phyloP scores from a whole-genome alignment of 768 basidiomycete genomes.

The Filobasidium floriforme region DNA sequence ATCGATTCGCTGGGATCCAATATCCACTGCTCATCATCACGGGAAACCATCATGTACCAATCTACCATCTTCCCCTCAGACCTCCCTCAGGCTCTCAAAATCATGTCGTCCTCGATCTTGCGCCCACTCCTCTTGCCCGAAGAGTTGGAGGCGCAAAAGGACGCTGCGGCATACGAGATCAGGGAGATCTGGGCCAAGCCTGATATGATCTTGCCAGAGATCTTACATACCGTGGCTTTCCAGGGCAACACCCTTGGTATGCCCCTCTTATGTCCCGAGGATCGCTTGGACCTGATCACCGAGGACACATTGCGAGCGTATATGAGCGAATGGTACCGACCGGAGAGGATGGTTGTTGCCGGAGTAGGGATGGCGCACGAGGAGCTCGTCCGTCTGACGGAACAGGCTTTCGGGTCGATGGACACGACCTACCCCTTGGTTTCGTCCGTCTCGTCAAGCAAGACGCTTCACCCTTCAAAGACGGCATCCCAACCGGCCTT shows the following conservation, averaged over 20 bases:
- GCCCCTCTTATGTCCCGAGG: constrained; percentile 76
- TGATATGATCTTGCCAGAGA: constrained; percentile 85
- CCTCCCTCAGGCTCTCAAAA: constrained; percentile 70
- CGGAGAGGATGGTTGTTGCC: constrained; percentile 90
- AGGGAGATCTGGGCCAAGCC: constrained; percentile 81
- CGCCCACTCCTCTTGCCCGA: constrained; percentile 66
- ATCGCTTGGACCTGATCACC: constrained; percentile 65
- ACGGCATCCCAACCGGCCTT: constrained; percentile 34
- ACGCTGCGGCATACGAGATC: constrained; percentile 83
- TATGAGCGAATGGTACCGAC: constrained; percentile 76
- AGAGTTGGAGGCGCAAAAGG: constrained; percentile 74
- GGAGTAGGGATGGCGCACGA: constrained; percentile 88
- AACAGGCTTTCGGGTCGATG: constrained; percentile 71
- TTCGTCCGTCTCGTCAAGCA: not conserved
- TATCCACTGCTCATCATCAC: constrained; percentile 78
- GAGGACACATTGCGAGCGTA: constrained; percentile 56
- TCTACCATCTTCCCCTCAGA: constrained; percentile 83
- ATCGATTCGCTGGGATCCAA: constrained; percentile 83
- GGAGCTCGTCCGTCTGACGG: constrained; percentile 73
- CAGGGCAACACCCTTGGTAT: constrained; percentile 73
- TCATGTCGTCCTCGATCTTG: constrained; percentile 84
- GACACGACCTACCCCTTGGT: constrained; percentile 15
- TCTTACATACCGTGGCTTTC: constrained; percentile 81
- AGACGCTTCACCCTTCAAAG: constrained; percentile 16
- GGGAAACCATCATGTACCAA: constrained; percentile 97